Evolutionary conservation across 306 rosid genomes (phyloP).

Genomic region (Urtica urens): DNA sequence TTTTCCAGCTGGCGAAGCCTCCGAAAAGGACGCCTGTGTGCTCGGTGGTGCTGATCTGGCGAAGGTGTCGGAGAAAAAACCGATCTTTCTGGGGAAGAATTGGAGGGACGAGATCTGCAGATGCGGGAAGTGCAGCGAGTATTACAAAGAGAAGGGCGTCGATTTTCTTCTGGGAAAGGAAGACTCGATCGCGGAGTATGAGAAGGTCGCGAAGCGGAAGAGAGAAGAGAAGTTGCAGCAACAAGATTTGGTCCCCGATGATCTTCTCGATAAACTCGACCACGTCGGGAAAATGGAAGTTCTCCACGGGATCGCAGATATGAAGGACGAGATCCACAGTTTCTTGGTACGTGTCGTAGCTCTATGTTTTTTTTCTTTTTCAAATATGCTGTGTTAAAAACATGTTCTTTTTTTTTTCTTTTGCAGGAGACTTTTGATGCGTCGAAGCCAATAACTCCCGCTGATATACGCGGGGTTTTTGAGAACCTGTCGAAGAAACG

Average conservation of each 20-base stretch:
- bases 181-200: conserved; percentile 82
- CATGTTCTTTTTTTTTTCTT: conserved; percentile 4
- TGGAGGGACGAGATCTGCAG: conserved; percentile 83
- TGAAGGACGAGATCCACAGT: conserved; percentile 76
- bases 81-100: conserved; percentile 74
- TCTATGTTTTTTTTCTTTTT: conserved; percentile 1
- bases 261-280: conserved; percentile 60
- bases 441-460: conserved; percentile 80
- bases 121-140: conserved; percentile 49
- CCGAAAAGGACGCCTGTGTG: conserved; percentile 36
- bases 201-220: conserved; percentile 71
- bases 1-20: conserved; percentile 27
- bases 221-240: conserved; percentile 76
- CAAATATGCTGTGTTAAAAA: conserved; percentile 9
- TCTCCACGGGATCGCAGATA: conserved; percentile 82
- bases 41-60: conserved; percentile 44
- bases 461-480: conserved; percentile 72
- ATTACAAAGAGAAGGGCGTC: conserved; percentile 47
- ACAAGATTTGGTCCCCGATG: conserved; percentile 68
- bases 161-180: conserved; percentile 70
- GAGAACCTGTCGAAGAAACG: conserved; percentile 86
- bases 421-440: conserved; percentile 76
- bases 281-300: conserved; percentile 91
- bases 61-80: conserved; percentile 35
- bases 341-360: conserved; percentile 51